These are phyloP conservation scores for Alloteropsis semialata DNA, from an alignment of 176 grass and related monocot genomes.

Conservation along the genomic window DNA sequence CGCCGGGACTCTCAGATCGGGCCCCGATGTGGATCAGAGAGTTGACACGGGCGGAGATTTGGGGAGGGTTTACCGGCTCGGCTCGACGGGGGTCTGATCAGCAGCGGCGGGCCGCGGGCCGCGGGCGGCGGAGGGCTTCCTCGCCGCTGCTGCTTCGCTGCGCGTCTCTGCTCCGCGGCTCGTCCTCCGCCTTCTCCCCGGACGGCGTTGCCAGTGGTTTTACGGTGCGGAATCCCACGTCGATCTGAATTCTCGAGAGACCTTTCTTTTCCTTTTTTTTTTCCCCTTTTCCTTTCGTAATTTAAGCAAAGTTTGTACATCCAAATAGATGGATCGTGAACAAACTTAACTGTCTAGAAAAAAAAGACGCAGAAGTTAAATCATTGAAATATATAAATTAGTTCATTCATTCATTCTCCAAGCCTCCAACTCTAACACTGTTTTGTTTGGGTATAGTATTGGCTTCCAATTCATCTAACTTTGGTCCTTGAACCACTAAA, in stretches of 20 bases:
- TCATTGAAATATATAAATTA: neutral
- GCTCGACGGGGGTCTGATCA: constrained; percentile 14
- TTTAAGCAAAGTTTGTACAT: neutral
- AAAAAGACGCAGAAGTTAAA: neutral
- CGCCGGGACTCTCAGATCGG: constrained; percentile 38
- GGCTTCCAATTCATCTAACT: too few species aligned
- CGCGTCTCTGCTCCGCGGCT: neutral
- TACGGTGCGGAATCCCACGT: constrained; percentile 35
- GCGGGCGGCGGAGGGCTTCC: constrained; percentile 24
- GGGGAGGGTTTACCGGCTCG: constrained; percentile 12
- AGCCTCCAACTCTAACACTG: too few species aligned
- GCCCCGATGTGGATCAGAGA: constrained; percentile 5
- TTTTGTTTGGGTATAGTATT: too few species aligned
- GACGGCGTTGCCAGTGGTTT: neutral
- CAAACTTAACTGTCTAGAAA: neutral
- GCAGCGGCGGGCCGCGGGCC: neutral
- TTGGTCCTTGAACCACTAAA: too few species aligned
- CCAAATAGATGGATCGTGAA: neutral
- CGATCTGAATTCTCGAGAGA: constrained; percentile 33
- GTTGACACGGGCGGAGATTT: neutral
- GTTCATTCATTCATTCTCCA: too few species aligned
- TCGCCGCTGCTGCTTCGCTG: constrained; percentile 21
- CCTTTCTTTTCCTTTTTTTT: constrained; percentile 19
- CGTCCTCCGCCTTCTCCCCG: neutral
- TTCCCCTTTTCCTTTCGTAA: constrained; percentile 2